Base-by-base conservation (phyloP, 352 stramenopile genomes). In the Chrysophaeum taylorii region DNA sequence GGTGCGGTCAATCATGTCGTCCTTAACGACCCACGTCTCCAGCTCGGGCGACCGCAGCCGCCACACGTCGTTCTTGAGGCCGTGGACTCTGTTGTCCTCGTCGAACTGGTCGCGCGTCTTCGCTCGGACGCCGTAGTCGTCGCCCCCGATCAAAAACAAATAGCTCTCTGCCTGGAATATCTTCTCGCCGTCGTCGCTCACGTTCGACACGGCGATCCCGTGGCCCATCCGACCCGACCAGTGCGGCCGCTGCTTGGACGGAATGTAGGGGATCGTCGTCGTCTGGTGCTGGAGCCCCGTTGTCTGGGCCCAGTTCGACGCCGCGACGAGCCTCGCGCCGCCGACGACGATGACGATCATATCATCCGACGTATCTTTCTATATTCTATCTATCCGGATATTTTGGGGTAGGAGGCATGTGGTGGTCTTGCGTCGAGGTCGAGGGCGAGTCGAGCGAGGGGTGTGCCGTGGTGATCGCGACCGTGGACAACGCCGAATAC, bases 301-400 rank as follows among this genome's bases (percentile, higher is more conserved):
- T 21, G 41, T 39, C 53, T 76, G 68, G 0, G 72, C 72, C 72
- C 72, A 76, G 45, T 76, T 76, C 38, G 72, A n/a, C n/a, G n/a
- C n/a, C n/a, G n/a, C n/a, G n/a, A n/a, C n/a, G n/a, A n/a, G n/a
- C n/a, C n/a, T n/a, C n/a, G n/a, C n/a, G n/a, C n/a, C n/a, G n/a
- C n/a, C n/a, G n/a, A n/a, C n/a, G n/a, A n/a, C n/a, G n/a, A n/a
- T n/a, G n/a, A n/a, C n/a, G n/a, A n/a, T n/a, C n/a, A n/a, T n/a
- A n/a, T n/a, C n/a, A n/a, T n/a, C n/a, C n/a, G n/a, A n/a, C n/a
- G n/a, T n/a, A n/a, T n/a, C n/a, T n/a, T n/a, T n/a, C n/a, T n/a
- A n/a, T n/a, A n/a, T n/a, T n/a, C n/a, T n/a, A n/a, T n/a, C n/a
- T n/a, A n/a, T n/a, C n/a, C n/a, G n/a, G n/a, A n/a, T n/a, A n/a